A percentile compares a stretch with the other conserved stretches of the same genome.
Conservation (phyloP, 2,329 filamentous ascomycete species). For the Fusarium albosuccineum region DNA sequence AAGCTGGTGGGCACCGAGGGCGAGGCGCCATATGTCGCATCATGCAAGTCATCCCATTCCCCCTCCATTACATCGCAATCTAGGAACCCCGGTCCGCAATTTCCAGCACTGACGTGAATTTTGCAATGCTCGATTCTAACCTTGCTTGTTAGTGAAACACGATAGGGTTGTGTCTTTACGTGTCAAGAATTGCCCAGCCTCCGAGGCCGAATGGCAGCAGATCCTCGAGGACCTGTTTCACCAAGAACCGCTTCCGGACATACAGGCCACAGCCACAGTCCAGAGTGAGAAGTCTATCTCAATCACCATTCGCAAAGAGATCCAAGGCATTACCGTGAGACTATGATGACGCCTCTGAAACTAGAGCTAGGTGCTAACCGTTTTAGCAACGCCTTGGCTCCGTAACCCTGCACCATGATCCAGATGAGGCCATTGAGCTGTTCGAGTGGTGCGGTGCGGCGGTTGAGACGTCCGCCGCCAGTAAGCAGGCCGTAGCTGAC, state of each 20-base stretch:
- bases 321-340: constrained; percentile 76
- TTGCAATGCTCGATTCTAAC: constrained; percentile 40
- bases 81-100: constrained; percentile 32
- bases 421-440: constrained; percentile 71
- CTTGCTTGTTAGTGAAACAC: constrained; percentile 64
- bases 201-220: constrained; percentile 74
- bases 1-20: constrained; percentile 78
- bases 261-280: constrained; percentile 72
- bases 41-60: constrained; percentile 62
- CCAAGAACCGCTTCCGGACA: constrained; percentile 62
- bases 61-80: constrained; percentile 28
- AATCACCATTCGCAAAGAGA: constrained; percentile 74
- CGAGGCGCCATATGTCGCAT: constrained; percentile 68
- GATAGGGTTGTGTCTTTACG: constrained; percentile 66
- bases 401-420: constrained; percentile 68
- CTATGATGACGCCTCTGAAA: constrained; percentile 24
- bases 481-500: constrained; percentile 58
- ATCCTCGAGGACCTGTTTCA: constrained; percentile 71
- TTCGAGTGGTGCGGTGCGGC: constrained; percentile 79
- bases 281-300: constrained; percentile 65
- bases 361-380: constrained; percentile 38
- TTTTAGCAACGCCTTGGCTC: constrained; percentile 76
- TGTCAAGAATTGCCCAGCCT: constrained; percentile 66
- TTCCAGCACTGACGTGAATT: constrained; percentile 32
- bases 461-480: constrained; percentile 61